Evolutionary conservation across 2,329 filamentous ascomycete species (phyloP).

Genomic region (Endoconidiophora laricicola): DNA sequence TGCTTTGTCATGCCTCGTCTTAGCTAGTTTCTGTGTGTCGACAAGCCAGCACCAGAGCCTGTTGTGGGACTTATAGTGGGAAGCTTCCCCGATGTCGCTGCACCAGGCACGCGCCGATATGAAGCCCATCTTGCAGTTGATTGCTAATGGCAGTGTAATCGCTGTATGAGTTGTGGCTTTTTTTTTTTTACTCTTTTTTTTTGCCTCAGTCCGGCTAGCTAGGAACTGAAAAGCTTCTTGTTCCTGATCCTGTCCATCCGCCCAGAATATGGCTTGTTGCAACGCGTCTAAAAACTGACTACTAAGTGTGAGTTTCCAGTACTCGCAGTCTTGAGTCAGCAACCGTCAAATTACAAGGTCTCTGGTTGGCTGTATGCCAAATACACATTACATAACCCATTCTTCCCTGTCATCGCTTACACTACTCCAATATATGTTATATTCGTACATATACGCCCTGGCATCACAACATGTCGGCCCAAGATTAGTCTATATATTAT

Average conservation of each 20-base stretch:
- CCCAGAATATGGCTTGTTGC: background rate
- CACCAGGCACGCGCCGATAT: no score
- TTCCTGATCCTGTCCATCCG: slow-evolving; percentile 6
- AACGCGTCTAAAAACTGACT: background rate
- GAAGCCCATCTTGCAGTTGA: no score
- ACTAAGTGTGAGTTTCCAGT: no score
- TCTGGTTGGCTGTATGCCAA: background rate
- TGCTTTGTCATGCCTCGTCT: no score
- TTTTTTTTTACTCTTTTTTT: background rate
- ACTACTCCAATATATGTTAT: background rate
- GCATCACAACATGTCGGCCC: no score
- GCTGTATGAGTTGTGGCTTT: no score
- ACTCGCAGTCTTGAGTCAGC: background rate
- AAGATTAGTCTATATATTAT: no score
- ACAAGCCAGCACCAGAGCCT: no score
- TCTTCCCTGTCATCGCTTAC: background rate
- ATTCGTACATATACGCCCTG: background rate
- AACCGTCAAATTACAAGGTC: background rate
- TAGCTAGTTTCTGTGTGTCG: no score
- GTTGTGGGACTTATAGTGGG: no score
- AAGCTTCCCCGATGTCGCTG: no score
- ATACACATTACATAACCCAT: background rate
- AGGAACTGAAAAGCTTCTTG: slow-evolving; percentile 8
- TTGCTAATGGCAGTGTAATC: no score
- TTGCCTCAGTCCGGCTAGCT: background rate